Evolutionary conservation across 441 rosid genomes (phyloP).

Genomic region (Pelargonium hybrid): DNA sequence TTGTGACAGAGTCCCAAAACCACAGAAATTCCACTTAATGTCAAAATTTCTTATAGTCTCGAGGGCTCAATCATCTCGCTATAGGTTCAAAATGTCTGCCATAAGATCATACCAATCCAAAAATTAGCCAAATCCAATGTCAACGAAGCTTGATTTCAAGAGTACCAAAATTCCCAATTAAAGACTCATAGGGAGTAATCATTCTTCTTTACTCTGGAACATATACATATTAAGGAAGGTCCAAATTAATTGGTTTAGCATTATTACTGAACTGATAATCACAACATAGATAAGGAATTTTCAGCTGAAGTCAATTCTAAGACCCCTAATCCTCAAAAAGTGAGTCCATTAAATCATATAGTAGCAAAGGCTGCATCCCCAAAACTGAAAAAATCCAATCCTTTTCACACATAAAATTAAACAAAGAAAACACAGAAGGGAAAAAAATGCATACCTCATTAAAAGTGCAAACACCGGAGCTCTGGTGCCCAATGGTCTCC

Average conservation of each 20-base stretch:
- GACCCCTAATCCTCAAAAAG: background rate
- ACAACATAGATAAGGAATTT: background rate
- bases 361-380: too few relatives aligned
- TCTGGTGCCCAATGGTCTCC: conserved; percentile 28
- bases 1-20: background rate
- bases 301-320: background rate
- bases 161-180: too few relatives aligned
- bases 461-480: conserved; percentile 38
- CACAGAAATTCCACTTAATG: background rate
- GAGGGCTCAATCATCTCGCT: too few relatives aligned
- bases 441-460: conserved; percentile 32
- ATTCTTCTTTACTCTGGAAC: background rate
- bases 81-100: too few relatives aligned
- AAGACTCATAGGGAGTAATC: background rate
- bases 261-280: background rate
- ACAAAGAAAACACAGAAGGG: background rate
- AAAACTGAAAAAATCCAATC: too few relatives aligned
- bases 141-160: too few relatives aligned
- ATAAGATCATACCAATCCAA: too few relatives aligned
- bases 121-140: too few relatives aligned
- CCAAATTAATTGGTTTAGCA: too few relatives aligned
- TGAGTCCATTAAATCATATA: too few relatives aligned
- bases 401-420: too few relatives aligned
- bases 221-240: too few relatives aligned
- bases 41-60: background rate